Evolutionary conservation across 2,329 filamentous ascomycete genomes (phyloP).

Genomic region (Ceratocystis cacaofunesta): DNA sequence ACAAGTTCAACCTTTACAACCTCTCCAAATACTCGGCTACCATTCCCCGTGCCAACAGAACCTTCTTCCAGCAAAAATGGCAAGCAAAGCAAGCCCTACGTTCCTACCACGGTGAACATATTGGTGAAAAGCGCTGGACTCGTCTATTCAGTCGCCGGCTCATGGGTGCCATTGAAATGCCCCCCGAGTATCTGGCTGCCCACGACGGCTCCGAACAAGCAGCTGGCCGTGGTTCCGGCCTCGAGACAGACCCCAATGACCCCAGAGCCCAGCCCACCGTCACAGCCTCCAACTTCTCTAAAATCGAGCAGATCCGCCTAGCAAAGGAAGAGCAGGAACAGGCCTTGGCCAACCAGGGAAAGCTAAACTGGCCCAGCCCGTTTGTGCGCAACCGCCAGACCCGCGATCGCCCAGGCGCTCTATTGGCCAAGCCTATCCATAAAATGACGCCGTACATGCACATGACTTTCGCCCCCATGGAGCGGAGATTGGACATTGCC

Average conservation of each 20-base stretch:
- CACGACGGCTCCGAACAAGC: constrained; percentile 74
- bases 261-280: constrained; percentile 16
- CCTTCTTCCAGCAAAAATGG: constrained; percentile 99
- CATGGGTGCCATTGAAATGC: constrained; percentile 72
- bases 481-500: constrained; percentile 84
- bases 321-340: constrained; percentile 15
- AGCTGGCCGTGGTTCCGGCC: constrained; percentile 66
- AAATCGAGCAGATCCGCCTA: constrained; percentile 16
- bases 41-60: constrained; percentile 32
- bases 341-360: constrained; percentile 1
- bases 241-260: constrained; percentile 25
- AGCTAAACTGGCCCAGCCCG: constrained; percentile 10
- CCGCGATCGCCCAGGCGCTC: constrained; percentile 20
- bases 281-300: constrained; percentile 20
- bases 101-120: constrained; percentile 87
- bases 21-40: constrained; percentile 42
- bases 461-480: constrained; percentile 86
- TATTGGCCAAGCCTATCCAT: constrained; percentile 24
- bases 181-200: constrained; percentile 60
- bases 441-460: constrained; percentile 75
- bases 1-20: constrained; percentile 94
- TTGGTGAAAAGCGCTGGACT: constrained; percentile 85
- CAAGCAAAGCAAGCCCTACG: constrained; percentile 67
- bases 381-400: constrained; percentile 9
- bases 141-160: constrained; percentile 78